phyloP scores from a whole-genome alignment of 148 eudicot genomes.

The Vaccinium myrtillus region DNA sequence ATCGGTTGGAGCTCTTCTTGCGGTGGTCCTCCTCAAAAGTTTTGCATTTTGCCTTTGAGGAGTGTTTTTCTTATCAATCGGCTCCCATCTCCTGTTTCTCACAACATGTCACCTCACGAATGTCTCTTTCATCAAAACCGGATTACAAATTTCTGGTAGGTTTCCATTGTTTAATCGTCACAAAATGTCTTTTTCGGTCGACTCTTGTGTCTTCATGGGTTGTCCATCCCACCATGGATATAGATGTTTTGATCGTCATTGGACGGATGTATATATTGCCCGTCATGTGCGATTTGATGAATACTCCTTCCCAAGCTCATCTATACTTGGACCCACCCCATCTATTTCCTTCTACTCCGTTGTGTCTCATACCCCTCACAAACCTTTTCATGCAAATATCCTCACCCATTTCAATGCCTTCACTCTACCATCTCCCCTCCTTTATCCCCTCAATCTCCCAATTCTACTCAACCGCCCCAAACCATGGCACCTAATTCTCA shows the following conservation, averaged over 20 bases:
- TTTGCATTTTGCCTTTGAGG: neutral
- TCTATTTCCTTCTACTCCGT: neutral
- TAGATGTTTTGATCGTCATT: neutral
- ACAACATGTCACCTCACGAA: neutral
- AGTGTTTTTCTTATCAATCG: neutral
- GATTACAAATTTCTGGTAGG: neutral
- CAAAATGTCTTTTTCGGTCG: neutral
- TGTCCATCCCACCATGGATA: neutral
- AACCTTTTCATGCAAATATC: neutral
- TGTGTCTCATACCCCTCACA: neutral
- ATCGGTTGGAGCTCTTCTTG: neutral
- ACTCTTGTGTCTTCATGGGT: neutral
- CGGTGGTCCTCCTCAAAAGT: neutral
- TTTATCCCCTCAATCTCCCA: too few relatives aligned
- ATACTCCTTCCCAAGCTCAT: neutral
- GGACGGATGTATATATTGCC: neutral
- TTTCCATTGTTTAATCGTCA: too few relatives aligned
- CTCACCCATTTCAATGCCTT: neutral
- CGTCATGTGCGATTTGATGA: neutral
- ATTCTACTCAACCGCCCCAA: too few relatives aligned
- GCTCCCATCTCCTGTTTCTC: neutral
- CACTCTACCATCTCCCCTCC: too few relatives aligned
- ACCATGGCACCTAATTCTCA: too few relatives aligned
- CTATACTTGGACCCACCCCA: neutral
- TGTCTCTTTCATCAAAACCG: neutral